These are phyloP conservation scores for Leccinum variicolor DNA, from an alignment of 768 basidiomycete species.

Conservation along the genomic window DNA sequence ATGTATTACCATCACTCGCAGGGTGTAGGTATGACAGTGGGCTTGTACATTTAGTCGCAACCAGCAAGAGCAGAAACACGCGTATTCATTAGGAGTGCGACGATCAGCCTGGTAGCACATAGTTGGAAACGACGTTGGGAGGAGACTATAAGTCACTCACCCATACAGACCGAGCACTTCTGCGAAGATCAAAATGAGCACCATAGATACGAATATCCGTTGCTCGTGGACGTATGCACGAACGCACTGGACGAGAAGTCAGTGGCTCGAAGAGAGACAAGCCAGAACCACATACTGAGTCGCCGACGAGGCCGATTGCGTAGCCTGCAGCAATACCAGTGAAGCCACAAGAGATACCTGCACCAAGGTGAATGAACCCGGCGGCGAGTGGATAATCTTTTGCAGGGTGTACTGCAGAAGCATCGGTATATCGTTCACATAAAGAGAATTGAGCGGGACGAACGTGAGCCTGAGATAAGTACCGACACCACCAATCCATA, in stretches of 20 bases:
- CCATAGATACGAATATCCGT: constrained; percentile 92
- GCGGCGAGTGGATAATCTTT: constrained; percentile 77
- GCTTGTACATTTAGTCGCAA: constrained; percentile 18
- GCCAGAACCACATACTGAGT: constrained; percentile 61
- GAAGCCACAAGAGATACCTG: constrained; percentile 86
- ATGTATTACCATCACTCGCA: constrained; percentile 6
- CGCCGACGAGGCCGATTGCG: constrained; percentile 92
- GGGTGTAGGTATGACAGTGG: constrained; percentile 13
- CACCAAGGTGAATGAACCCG: constrained; percentile 90
- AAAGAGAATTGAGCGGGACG: constrained; percentile 22
- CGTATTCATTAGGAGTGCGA: constrained; percentile 91
- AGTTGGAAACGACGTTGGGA: background rate
- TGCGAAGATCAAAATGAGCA: constrained; percentile 90
- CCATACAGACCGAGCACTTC: constrained; percentile 91
- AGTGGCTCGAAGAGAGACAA: background rate
- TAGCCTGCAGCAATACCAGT: constrained; percentile 93
- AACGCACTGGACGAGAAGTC: constrained; percentile 57
- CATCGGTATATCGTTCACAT: constrained; percentile 10
- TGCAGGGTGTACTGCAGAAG: constrained; percentile 51
- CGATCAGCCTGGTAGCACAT: constrained; percentile 59
- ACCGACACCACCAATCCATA: constrained; percentile 97
- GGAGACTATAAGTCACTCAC: constrained; percentile 36
- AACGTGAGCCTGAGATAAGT: constrained; percentile 72
- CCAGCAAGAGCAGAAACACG: constrained; percentile 45
- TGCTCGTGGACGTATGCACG: constrained; percentile 89